Evolutionary conservation across 495 filamentous ascomycete genomes (phyloP).

Genomic region (Aspergillus ostianus): DNA sequence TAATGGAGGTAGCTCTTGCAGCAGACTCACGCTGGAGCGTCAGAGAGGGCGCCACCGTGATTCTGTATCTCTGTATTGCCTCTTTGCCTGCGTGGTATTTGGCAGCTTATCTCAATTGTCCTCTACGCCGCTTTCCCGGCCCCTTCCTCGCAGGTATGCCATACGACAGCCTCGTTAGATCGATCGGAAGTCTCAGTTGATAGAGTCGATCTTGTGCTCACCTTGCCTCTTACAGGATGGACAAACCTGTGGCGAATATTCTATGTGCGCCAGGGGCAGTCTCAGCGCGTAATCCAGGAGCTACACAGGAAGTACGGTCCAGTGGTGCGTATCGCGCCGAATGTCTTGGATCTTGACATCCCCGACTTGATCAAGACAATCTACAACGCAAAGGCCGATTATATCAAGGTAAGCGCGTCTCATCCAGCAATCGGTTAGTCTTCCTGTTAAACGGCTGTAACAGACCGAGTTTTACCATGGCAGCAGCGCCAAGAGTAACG

Average conservation of each 20-base stretch:
- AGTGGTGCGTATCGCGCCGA: conserved; percentile 35
- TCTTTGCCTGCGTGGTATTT: conserved; percentile 18
- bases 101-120: conserved; percentile 23
- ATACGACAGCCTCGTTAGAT: background rate
- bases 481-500: conserved; percentile 32
- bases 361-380: conserved; percentile 28
- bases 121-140: conserved; percentile 32
- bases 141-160: conserved; percentile 33
- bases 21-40: background rate
- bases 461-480: conserved; percentile 42
- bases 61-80: conserved; percentile 6
- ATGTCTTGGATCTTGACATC: conserved; percentile 27
- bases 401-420: conserved; percentile 17
- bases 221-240: conserved; percentile 18
- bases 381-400: conserved; percentile 26
- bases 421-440: no score
- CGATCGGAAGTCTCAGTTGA: background rate
- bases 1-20: background rate
- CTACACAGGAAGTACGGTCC: conserved; percentile 34
- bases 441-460: background rate
- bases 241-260: conserved; percentile 40
- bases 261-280: conserved; percentile 24
- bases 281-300: conserved; percentile 31
- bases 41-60: background rate
- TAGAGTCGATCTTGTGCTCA: background rate